Conservation (phyloP, 1,139 yeast species). For the Debaryomycetaceae sp. region DNA sequence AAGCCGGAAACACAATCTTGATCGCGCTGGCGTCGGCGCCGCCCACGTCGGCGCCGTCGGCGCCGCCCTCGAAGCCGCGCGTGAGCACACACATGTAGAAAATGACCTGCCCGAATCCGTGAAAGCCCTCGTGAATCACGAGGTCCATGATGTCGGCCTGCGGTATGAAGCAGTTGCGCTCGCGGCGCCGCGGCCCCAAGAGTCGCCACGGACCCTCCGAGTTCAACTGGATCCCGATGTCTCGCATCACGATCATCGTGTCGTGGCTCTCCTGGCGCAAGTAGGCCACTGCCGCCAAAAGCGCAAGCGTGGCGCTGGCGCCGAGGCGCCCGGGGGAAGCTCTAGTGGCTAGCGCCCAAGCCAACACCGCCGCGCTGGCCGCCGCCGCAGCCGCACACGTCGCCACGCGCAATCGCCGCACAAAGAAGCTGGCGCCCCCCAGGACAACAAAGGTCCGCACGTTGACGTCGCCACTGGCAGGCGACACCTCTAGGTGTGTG, state of each 20-base stretch:
- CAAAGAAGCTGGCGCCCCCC: no score
- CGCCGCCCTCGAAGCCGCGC: constrained; percentile 13
- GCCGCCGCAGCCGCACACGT: no score
- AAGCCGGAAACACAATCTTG: constrained; percentile 47
- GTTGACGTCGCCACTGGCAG: no score
- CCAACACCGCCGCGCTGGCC: no score
- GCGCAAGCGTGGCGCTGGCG: no score
- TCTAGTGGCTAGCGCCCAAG: no score
- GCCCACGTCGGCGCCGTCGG: not conserved
- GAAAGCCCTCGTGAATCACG: constrained; percentile 66
- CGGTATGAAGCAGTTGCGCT: constrained; percentile 42
- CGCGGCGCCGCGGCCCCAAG: constrained; percentile 13
- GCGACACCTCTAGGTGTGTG: no score
- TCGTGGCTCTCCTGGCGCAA: constrained; percentile 28
- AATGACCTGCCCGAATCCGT: constrained; percentile 55
- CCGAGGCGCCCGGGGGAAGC: no score
- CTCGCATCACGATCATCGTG: constrained; percentile 31
- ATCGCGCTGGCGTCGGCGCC: constrained; percentile 24
- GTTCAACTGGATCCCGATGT: constrained; percentile 33
- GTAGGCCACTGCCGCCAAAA: constrained; percentile 10
- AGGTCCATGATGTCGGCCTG: constrained; percentile 51
- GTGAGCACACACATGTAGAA: constrained; percentile 57
- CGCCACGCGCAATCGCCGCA: no score
- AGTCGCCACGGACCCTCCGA: constrained; percentile 28
- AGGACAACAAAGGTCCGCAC: no score